Evolutionary conservation across 2,329 filamentous ascomycete species (phyloP).

Genomic region (Alternaria gaisen): DNA sequence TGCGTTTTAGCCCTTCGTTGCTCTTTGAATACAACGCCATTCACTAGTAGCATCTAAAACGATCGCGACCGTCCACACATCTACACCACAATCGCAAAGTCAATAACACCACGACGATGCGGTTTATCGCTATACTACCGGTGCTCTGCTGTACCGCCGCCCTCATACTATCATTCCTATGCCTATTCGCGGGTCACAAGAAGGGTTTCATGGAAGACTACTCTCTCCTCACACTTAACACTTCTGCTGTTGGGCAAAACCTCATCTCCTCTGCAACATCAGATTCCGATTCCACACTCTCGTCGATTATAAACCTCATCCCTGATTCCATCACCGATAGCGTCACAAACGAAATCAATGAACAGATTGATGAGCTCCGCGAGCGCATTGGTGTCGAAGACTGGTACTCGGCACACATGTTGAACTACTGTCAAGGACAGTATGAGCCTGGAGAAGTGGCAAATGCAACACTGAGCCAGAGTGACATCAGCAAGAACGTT

Average conservation of each 20-base stretch:
- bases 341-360: slow-evolving; percentile 43
- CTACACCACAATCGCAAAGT: slow-evolving; percentile 3
- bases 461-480: slow-evolving; percentile 54
- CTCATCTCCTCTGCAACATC: slow-evolving; percentile 38
- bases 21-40: slow-evolving; percentile 1
- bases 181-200: slow-evolving; percentile 68
- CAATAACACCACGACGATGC: slow-evolving; percentile 48
- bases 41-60: neutral
- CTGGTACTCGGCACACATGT: slow-evolving; percentile 69
- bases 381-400: slow-evolving; percentile 63
- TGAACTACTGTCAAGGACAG: slow-evolving; percentile 66
- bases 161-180: slow-evolving; percentile 67
- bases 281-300: slow-evolving; percentile 33
- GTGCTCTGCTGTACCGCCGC: slow-evolving; percentile 61
- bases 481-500: slow-evolving; percentile 60
- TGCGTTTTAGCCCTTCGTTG: slow-evolving; percentile 2
- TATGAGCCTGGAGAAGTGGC: slow-evolving; percentile 55
- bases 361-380: slow-evolving; percentile 57
- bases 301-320: slow-evolving; percentile 47
- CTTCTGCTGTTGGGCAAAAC: slow-evolving; percentile 61
- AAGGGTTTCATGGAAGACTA: slow-evolving; percentile 65
- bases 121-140: slow-evolving; percentile 60
- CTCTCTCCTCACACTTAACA: slow-evolving; percentile 68
- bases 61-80: neutral
- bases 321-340: slow-evolving; percentile 47